phyloP scores from a whole-genome alignment of 441 rosid genomes.

The Arabidopsis hybrid region DNA sequence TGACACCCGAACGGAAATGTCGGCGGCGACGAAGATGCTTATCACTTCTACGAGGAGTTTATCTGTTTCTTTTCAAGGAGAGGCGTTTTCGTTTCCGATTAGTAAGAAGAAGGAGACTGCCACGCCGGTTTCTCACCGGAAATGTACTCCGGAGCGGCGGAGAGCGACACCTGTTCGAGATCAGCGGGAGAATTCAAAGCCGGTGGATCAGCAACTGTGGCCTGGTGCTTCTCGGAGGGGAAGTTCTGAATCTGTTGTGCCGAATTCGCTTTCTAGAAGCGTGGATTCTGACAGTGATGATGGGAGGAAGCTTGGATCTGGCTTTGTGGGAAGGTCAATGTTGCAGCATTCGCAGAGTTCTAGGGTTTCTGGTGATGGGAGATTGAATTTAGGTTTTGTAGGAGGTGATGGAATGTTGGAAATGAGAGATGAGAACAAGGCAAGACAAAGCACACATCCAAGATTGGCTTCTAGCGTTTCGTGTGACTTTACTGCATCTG shows the following conservation, averaged over 20 bases:
- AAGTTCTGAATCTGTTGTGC: constrained; percentile 35
- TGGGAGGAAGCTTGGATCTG: constrained; percentile 56
- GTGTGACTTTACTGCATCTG: constrained; percentile 60
- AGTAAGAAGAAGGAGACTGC: constrained; percentile 60
- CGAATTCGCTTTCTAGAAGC: constrained; percentile 61
- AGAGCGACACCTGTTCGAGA: constrained; percentile 61
- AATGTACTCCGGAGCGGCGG: constrained; percentile 58
- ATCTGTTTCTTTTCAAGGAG: constrained; percentile 77
- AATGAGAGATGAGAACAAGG: constrained; percentile 42
- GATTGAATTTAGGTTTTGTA: constrained; percentile 52
- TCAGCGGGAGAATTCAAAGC: constrained; percentile 64
- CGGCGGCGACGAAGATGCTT: constrained; percentile 59
- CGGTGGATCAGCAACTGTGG: constrained; percentile 62
- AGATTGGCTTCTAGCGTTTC: constrained; percentile 40
- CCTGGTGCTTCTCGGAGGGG: constrained; percentile 58
- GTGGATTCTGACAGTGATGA: constrained; percentile 52
- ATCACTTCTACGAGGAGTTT: constrained; percentile 68
- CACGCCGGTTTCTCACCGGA: constrained; percentile 45
- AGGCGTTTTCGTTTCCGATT: constrained; percentile 68
- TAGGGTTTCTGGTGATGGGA: constrained; percentile 53
- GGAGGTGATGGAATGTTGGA: constrained; percentile 33
- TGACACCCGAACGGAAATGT: constrained; percentile 47
- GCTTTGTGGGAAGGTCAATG: constrained; percentile 49
- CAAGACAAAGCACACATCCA: constrained; percentile 48
- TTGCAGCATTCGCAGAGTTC: constrained; percentile 55